Percentiles rank a stretch among this genome's conserved stretches.
phyloP scores from a whole-genome alignment of 768 basidiomycete genomes.

The Termitomyces sp. region DNA sequence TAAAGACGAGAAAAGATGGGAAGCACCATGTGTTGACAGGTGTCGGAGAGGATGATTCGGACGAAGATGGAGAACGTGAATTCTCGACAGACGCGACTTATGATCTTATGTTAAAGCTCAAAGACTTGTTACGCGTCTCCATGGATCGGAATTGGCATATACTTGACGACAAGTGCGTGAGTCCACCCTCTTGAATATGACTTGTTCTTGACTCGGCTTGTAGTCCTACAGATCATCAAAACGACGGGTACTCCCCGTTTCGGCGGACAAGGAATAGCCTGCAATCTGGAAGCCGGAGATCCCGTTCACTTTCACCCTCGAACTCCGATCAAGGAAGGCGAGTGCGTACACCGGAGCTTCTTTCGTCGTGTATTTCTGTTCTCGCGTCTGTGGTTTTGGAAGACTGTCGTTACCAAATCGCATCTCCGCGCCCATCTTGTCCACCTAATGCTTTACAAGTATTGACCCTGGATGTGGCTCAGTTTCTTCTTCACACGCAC shows the following conservation, averaged over 20 bases:
- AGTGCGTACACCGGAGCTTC: conserved; percentile 43
- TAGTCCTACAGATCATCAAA: conserved; percentile 11
- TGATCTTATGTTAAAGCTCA: conserved; percentile 57
- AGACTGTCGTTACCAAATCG: conserved; percentile 66
- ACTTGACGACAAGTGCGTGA: conserved; percentile 47
- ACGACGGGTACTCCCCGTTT: conserved; percentile 31
- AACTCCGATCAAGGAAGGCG: conserved; percentile 23
- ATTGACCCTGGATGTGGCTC: conserved; percentile 65
- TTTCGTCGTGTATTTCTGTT: conserved; percentile 54
- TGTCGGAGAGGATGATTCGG: conserved; percentile 36
- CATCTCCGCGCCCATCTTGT: conserved; percentile 52
- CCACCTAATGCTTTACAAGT: conserved; percentile 79
- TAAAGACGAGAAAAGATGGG: conserved; percentile 19
- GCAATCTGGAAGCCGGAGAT: conserved; percentile 36
- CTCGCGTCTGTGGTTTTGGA: conserved; percentile 62
- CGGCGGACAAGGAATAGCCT: conserved; percentile 40
- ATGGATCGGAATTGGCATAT: conserved; percentile 56
- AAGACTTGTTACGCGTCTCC: conserved; percentile 54
- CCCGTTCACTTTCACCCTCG: conserved; percentile 56
- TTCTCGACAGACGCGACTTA: conserved; percentile 68
- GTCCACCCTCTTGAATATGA: background rate
- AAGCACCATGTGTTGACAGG: conserved; percentile 15
- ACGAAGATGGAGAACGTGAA: conserved; percentile 37
- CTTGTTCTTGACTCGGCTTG: background rate
- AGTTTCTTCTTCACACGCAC: conserved; percentile 55